Base-by-base conservation (phyloP, 2,329 filamentous ascomycete species). In the Trichoderma sp. region DNA sequence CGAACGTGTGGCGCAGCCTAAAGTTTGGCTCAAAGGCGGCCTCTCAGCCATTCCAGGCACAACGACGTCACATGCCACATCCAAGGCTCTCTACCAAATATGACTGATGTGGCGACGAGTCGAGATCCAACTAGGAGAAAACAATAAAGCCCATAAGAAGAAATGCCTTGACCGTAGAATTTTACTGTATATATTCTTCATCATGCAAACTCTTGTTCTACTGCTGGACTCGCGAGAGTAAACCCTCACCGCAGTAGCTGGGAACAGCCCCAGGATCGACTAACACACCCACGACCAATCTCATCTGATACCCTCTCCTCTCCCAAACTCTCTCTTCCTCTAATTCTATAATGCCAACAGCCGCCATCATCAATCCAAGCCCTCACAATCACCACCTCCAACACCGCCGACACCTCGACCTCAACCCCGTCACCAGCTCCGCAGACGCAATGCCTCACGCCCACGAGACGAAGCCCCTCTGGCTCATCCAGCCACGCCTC, bases 401-500 rank as follows among this genome's bases (percentile, higher is more conserved):
- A 7, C 21, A 44, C n/a, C 59, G 3, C 5, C 15, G n/a, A 50
- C 48, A 28, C 44, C 10, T 12, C 44, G 14, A 9, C 44, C 19
- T 5, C 44, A 24, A 5, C 19, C 5, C 48, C 15, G 7, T 6
- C 50, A 21, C 10, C 10, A 6, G 7, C 48, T n/a, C 28, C 50
- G n/a, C 7, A 48, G n/a, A 51, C 28, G 48, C 26, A 19, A 66
- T 66, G 64, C 64, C 61, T 15, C 65, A 64, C 54, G 65, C 63
- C 50, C 65, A 56, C 66, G 66, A 71, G 21, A 68, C 63, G 14
- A 72, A 72, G 65, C 71, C 71, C 3, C 72, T 73, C 24, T 74
- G 72, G 72, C 72, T 74, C 50, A 64, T 74, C 61, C 68, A 68
- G 48, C 72, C 72, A 7, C 69, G 72, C 6, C 71, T 73, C 43